Base-by-base conservation (phyloP, 768 basidiomycete species). In the Macrolepiota fuliginosa region DNA sequence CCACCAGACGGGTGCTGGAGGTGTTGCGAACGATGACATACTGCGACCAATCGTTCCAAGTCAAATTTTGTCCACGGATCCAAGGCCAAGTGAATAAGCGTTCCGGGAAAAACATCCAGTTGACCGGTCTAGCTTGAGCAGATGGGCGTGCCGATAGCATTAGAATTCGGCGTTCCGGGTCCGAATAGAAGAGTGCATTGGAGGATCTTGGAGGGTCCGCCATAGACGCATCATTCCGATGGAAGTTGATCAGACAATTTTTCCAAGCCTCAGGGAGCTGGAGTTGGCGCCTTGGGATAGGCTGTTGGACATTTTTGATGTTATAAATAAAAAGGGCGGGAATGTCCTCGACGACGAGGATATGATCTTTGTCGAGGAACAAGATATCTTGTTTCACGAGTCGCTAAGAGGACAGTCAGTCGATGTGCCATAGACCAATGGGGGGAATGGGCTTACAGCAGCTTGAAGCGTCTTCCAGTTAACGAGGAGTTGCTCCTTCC, bases 11-110 rank as follows among this genome's bases (percentile, higher is more conserved):
- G 52, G 68, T 68, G 24, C 69, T 65, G 17, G 72, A 68, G 25
- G 81, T 64, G 54, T 80, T 77, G 54, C 77, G 78, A 67, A 83
- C 76, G 61, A 81, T 71, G 68, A 78, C 81, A 66, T 78, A 75
- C 60, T 81, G 79, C 55, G 78, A 79, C 85, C 85, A 87, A 42
- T 81, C 77, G 62, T 73, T 76, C 86, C 85, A 88, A 11, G 81
- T 76, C 35, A 87, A 77, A 39, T 68, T 66, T 47, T 73, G 72
- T 53, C 77, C 77, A 61, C 80, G 76, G 39, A 76, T 74, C 56
- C 74, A 75, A 15, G 75, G 76, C 54, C 74, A 61, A 36, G 45
- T 68, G 69, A 87, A 79, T 66, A 82, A 81, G 40, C 79, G 75
- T 65, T 86, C 85, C 58, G 80, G 79, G 58, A 87, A 74, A 58